Evolutionary conservation across 495 filamentous ascomycete species (phyloP).

Genomic region (Friedmanniomyces endolithicus): DNA sequence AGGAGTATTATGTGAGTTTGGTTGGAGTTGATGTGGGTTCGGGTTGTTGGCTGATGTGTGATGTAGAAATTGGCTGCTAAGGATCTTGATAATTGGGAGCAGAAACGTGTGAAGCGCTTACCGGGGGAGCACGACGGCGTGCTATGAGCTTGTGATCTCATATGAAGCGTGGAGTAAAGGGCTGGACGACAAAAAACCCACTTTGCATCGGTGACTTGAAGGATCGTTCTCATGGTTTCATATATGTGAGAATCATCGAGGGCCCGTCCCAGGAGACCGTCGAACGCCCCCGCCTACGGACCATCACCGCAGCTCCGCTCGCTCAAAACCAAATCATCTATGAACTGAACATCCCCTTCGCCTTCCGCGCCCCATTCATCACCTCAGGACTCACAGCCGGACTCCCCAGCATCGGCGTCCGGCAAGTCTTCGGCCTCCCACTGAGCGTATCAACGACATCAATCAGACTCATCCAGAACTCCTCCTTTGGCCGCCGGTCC

Average conservation of each 20-base stretch:
- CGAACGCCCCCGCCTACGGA: background rate
- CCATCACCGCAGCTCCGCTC: background rate
- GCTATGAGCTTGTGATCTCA: constrained; percentile 37
- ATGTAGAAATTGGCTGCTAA: constrained; percentile 71
- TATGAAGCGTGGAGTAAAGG: background rate
- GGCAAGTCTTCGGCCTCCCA: constrained; percentile 42
- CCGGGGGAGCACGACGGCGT: constrained; percentile 81
- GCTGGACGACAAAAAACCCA: background rate
- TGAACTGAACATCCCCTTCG: background rate
- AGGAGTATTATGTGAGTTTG: constrained; percentile 84
- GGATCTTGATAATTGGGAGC: constrained; percentile 92
- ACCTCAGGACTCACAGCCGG: background rate
- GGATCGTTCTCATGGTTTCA: background rate
- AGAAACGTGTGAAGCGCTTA: constrained; percentile 78
- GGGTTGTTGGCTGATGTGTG: background rate
- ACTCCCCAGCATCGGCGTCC: constrained; percentile 8
- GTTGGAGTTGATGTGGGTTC: background rate
- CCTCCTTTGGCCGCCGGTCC: constrained; percentile 68
- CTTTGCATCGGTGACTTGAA: no score
- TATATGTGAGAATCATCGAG: background rate
- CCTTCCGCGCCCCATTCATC: background rate
- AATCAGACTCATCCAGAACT: constrained; percentile 77
- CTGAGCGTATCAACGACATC: constrained; percentile 72
- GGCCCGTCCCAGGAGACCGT: background rate
- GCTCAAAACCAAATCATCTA: background rate